Evolutionary conservation across 768 basidiomycete genomes (phyloP).

Genomic region (Asterophora parasitica): DNA sequence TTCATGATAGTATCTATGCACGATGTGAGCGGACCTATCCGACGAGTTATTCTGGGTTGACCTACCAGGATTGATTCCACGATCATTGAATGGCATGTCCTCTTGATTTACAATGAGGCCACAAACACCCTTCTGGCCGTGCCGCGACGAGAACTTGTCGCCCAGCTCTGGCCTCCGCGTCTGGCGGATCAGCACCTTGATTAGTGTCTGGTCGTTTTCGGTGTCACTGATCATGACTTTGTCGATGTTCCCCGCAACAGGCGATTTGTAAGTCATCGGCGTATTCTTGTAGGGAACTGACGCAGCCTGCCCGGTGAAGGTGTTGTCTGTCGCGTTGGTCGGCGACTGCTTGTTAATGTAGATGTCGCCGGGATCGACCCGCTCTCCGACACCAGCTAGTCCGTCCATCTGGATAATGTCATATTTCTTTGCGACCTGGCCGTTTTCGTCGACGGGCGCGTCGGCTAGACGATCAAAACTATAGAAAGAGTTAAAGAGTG

Average conservation of each 20-base stretch:
- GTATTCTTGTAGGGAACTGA: slow-evolving; percentile 87
- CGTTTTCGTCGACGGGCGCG: slow-evolving; percentile 81
- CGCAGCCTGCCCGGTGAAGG: slow-evolving; percentile 78
- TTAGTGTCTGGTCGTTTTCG: slow-evolving; percentile 91
- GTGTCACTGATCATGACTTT: slow-evolving; percentile 97
- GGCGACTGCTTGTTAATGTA: slow-evolving; percentile 98
- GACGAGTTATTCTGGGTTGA: slow-evolving; percentile 11
- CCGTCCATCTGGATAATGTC: slow-evolving; percentile 91
- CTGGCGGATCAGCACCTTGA: slow-evolving; percentile 97
- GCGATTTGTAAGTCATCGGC: slow-evolving; percentile 90
- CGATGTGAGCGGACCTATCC: slow-evolving; percentile 13
- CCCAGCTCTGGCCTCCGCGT: slow-evolving; percentile 95
- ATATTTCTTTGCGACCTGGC: slow-evolving; percentile 76
- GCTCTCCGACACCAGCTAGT: slow-evolving; percentile 90
- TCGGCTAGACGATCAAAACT: slow-evolving; percentile 95
- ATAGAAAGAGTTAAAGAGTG: background rate
- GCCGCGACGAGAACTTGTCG: slow-evolving; percentile 97
- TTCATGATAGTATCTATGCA: slow-evolving; percentile 95
- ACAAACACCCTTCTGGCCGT: slow-evolving; percentile 99
- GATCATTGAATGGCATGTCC: slow-evolving; percentile 99
- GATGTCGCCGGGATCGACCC: slow-evolving; percentile 88
- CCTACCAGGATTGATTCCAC: slow-evolving; percentile 87
- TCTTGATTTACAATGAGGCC: slow-evolving; percentile 98
- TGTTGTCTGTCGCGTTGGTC: slow-evolving; percentile 88
- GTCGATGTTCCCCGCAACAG: slow-evolving; percentile 91